These are phyloP conservation scores for Coemansia erecta DNA, from an alignment of 192 early-diverging fungal genomes.

Conservation along the genomic window DNA sequence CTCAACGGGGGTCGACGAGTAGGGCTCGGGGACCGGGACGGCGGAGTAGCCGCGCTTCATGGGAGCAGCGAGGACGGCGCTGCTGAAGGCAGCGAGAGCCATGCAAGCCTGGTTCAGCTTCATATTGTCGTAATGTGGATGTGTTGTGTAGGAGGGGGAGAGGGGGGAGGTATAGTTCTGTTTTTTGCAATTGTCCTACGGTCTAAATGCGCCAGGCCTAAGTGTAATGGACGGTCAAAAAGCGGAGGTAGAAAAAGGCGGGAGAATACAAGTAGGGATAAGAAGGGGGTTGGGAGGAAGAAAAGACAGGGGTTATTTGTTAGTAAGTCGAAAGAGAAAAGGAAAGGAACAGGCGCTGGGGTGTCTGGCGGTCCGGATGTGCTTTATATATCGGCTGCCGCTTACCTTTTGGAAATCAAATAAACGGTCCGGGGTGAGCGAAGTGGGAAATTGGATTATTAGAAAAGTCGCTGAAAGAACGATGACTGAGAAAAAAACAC, in stretches of 20 bases:
- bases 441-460: conserved; percentile 12
- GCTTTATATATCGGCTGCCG: conserved; percentile 12
- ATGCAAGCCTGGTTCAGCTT: conserved; percentile 54
- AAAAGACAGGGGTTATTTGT: conserved; percentile 13
- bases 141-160: conserved; percentile 17
- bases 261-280: conserved; percentile 1
- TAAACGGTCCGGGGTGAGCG: conserved; percentile 35
- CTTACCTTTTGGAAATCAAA: conserved; percentile 25
- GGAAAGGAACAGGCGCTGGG: not conserved
- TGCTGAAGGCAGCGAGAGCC: conserved; percentile 52
- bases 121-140: conserved; percentile 49
- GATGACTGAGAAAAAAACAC: conserved; percentile 28
- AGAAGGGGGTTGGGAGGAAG: conserved; percentile 4
- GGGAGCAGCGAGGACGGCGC: conserved; percentile 34
- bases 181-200: conserved; percentile 38
- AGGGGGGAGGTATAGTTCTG: conserved; percentile 16
- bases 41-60: conserved; percentile 41
- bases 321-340: conserved; percentile 20
- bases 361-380: conserved; percentile 23
- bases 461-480: conserved; percentile 50
- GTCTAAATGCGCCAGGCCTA: conserved; percentile 51
- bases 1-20: conserved; percentile 15
- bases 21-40: conserved; percentile 14
- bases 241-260: not conserved
- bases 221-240: conserved; percentile 10